Conservation (phyloP, 2,329 filamentous ascomycete genomes). For the Fusarium ambrosium region DNA sequence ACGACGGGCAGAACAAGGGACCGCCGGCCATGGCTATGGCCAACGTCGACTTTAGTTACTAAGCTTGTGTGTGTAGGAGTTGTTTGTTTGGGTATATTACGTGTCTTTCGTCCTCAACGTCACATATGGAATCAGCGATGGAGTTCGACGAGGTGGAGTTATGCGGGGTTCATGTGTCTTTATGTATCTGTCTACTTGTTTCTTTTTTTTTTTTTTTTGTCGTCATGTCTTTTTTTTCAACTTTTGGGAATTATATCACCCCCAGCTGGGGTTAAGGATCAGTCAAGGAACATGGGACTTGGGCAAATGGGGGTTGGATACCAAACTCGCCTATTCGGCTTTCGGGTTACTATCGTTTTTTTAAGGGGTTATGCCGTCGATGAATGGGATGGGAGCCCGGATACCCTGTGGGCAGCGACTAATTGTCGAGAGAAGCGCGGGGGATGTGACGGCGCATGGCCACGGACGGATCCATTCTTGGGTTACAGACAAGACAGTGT, state of each 20-base stretch:
- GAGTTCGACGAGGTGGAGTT: constrained; percentile 50
- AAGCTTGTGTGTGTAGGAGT: constrained; percentile 46
- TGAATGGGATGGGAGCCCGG: constrained; percentile 42
- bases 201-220: constrained; percentile 29
- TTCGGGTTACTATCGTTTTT: constrained; percentile 38
- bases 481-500: constrained; percentile 34
- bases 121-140: constrained; percentile 52
- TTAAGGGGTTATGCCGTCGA: constrained; percentile 43
- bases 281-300: constrained; percentile 25
- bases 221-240: constrained; percentile 14
- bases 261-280: constrained; percentile 31
- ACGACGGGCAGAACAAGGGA: constrained; percentile 62
- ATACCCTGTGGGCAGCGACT: constrained; percentile 48
- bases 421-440: constrained; percentile 38
- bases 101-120: constrained; percentile 44
- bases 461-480: constrained; percentile 22
- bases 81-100: constrained; percentile 46
- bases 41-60: constrained; percentile 74
- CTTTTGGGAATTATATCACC: constrained; percentile 30
- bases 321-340: constrained; percentile 32
- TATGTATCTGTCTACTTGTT: constrained; percentile 21
- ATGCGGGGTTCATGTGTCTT: constrained; percentile 37
- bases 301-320: constrained; percentile 37
- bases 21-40: constrained; percentile 70
- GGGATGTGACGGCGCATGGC: constrained; percentile 30